phyloP scores from a whole-genome alignment of 257 asterid species.

The Cinchona pubescens region DNA sequence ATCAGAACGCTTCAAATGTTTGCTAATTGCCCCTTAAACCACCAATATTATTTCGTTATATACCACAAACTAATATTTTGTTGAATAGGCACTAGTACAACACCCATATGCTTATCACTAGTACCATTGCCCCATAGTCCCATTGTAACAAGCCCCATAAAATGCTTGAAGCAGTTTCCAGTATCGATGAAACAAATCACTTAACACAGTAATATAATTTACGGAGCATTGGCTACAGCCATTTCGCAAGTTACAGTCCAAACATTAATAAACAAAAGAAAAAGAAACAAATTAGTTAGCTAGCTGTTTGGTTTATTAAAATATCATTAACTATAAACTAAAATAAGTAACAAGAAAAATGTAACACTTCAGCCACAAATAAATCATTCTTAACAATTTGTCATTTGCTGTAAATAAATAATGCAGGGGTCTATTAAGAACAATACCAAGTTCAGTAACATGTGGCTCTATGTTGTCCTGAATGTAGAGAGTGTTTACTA shows the following conservation, averaged over 20 bases:
- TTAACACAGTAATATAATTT: not conserved
- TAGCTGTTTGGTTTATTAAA: not conserved
- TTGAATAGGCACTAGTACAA: not conserved
- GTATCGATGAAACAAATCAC: not conserved
- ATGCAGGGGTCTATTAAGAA: constrained; percentile 8
- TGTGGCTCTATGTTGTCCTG: constrained; percentile 62
- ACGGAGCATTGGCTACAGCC: not conserved
- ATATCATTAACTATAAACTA: not conserved
- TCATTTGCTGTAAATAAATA: constrained; percentile 1
- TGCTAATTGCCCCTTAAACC: not conserved
- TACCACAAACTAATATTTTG: not conserved
- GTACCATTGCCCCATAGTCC: no score
- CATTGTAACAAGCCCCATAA: not conserved
- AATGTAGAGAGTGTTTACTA: constrained; percentile 45
- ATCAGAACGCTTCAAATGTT: no score
- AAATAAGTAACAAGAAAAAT: not conserved
- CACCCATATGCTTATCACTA: no score
- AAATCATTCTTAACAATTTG: not conserved
- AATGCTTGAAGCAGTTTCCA: not conserved
- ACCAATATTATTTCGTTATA: not conserved
- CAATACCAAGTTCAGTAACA: constrained; percentile 67
- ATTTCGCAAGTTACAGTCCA: not conserved
- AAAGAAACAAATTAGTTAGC: not conserved
- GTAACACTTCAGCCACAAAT: not conserved
- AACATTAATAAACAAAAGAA: not conserved